Conservation (phyloP, 306 rosid genomes). For the Arachis hypogaea region DNA sequence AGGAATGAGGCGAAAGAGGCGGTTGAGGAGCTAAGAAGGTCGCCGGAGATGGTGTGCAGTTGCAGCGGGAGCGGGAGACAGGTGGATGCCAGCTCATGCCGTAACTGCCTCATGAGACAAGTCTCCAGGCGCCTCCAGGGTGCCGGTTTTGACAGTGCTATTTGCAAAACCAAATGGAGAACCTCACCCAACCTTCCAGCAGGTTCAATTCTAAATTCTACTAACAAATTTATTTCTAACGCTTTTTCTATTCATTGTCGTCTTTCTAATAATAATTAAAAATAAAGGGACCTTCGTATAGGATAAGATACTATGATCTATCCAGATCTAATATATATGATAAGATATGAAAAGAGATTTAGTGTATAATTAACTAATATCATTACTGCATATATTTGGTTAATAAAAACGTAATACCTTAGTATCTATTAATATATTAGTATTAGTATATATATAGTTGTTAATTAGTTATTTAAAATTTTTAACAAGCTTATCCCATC, state of each 20-base stretch:
- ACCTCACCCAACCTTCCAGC: slow-evolving; percentile 61
- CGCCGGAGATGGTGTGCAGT: slow-evolving; percentile 49
- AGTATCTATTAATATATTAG: too few relatives aligned
- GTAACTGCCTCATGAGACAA: slow-evolving; percentile 66
- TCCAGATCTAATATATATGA: too few relatives aligned
- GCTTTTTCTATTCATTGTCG: not conserved
- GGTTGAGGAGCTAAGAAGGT: slow-evolving; percentile 44
- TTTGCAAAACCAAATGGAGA: slow-evolving; percentile 85
- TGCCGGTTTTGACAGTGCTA: slow-evolving; percentile 58
- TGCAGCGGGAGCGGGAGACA: slow-evolving; percentile 68
- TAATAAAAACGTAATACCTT: too few relatives aligned
- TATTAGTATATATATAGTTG: too few relatives aligned
- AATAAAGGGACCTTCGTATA: not conserved
- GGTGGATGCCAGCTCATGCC: slow-evolving; percentile 45
- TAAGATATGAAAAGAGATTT: too few relatives aligned
- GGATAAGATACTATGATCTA: not conserved
- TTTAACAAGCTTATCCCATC: not conserved
- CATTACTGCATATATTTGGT: too few relatives aligned
- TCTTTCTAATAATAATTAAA: not conserved
- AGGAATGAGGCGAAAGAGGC: slow-evolving; percentile 62
- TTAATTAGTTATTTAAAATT: too few relatives aligned
- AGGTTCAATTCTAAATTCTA: slow-evolving; percentile 46
- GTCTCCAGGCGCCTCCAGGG: slow-evolving; percentile 57
- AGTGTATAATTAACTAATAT: too few relatives aligned
- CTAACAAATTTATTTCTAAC: not conserved